Base-by-base conservation (phyloP, 495 filamentous ascomycete species). In the Penicillium cinerascens region DNA sequence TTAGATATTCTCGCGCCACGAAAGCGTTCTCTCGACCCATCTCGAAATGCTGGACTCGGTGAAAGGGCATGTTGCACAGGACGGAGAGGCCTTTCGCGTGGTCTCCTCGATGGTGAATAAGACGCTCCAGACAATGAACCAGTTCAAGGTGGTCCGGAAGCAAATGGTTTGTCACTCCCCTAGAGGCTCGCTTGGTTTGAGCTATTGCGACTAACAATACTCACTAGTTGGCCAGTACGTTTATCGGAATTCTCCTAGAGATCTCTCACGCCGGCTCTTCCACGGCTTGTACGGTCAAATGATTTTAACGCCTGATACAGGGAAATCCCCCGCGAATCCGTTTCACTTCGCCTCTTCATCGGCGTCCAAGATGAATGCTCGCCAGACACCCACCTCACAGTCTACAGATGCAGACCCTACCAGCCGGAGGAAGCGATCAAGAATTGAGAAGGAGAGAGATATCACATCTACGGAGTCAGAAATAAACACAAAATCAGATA, bases 1-100 rank as follows among this genome's bases (percentile, higher is more conserved):
- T 15, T 21, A 73, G 70, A 55, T 73, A 8, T 74, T 69, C 49
- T 42, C 69, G 6, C 67, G 61, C 20, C 72, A 75, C 54, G 66
- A 71, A 11, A 55, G 41, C 6, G 53, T 71, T 18, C 63, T 77
- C 2, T 44, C 55, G 15, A 69, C 68, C 3, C 74, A 77, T 52
- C 42, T 73, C 0, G 57, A 63, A 13, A 59, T 73, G 56, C 59
- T 75, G 5, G 49, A 67, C 9, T 47, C 49, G 39, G 65, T 71
- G 9, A 61, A 68, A 49, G 36, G 16, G 1, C 59, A 66, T 22
- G 35, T 65, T 20, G 27, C 44, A 3, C 44, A 54, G 6, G 63
- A 68, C 40, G 50, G 33, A 9, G 64, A 72, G 33, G 55, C 59
- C 2, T 61, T 51, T 17, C 63, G 59, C 20, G 44, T 67, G 6